phyloP scores from a whole-genome alignment of 208 protist genomes.

The Trypanosomatidae sp. region DNA sequence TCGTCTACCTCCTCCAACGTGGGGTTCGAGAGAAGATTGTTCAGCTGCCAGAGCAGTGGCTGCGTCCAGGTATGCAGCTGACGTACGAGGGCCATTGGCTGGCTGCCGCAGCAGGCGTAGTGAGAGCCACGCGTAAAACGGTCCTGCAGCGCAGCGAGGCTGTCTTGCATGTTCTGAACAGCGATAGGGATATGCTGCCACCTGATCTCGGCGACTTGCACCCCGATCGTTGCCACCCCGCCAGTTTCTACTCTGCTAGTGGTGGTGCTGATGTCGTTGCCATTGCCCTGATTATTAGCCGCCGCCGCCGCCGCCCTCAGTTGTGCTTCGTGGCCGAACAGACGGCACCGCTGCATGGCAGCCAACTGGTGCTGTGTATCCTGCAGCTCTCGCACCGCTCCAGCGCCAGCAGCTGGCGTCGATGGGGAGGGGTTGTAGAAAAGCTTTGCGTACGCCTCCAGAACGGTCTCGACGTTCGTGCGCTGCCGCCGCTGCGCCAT shows the following conservation, averaged over 20 bases:
- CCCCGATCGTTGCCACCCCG: neutral
- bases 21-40: slow-evolving; percentile 36
- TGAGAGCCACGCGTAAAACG: slow-evolving; percentile 18
- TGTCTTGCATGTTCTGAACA: slow-evolving; percentile 32
- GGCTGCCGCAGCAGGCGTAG: slow-evolving; percentile 25
- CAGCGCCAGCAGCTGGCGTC: neutral
- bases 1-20: slow-evolving; percentile 45
- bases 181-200: slow-evolving; percentile 23
- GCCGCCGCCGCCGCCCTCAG: slow-evolving; percentile 1
- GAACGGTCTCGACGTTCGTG: slow-evolving; percentile 5
- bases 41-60: slow-evolving; percentile 49
- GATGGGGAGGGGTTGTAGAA: slow-evolving; percentile 2
- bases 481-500: slow-evolving; percentile 5
- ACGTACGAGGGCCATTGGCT: slow-evolving; percentile 17
- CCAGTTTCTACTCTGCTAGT: neutral
- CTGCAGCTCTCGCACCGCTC: slow-evolving; percentile 12
- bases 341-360: slow-evolving; percentile 13
- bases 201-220: neutral
- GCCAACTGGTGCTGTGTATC: slow-evolving; percentile 16
- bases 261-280: neutral
- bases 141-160: slow-evolving; percentile 28
- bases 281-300: neutral
- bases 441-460: slow-evolving; percentile 19
- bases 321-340: slow-evolving; percentile 19
- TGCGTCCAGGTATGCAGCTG: slow-evolving; percentile 39